phyloP scores from a whole-genome alignment of 1,284 basidiomycete genomes.

The Melampsora americana region DNA sequence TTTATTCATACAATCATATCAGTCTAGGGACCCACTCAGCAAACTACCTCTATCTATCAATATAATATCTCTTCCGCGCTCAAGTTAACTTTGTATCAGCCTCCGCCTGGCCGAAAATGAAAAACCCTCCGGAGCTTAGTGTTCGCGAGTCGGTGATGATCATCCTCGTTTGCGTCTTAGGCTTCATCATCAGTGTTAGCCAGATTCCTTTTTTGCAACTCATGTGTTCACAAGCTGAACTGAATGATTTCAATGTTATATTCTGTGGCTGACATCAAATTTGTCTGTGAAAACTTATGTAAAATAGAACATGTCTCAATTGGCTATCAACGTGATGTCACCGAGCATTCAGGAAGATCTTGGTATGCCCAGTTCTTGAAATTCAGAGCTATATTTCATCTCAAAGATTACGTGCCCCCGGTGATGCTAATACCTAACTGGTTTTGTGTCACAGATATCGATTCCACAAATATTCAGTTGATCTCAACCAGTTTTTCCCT shows the following conservation, averaged over 20 bases:
- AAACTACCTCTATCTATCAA: no score
- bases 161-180: constrained; percentile 24
- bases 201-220: not conserved
- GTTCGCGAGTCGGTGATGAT: not conserved
- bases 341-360: constrained; percentile 35
- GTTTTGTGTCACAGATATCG: no score
- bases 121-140: no score
- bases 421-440: not conserved
- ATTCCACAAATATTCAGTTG: constrained; percentile 26
- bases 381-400: no score
- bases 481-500: constrained; percentile 30
- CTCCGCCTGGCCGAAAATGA: no score
- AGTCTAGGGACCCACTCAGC: no score
- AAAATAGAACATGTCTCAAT: constrained; percentile 16
- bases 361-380: not conserved
- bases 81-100: no score
- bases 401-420: not conserved
- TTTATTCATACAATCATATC: no score
- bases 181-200: constrained; percentile 33
- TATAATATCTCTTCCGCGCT: no score
- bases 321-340: constrained; percentile 28
- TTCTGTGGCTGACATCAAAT: no score
- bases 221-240: not conserved
- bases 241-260: no score
- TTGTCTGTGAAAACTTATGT: not conserved